These are phyloP conservation scores for Epichloe gansuensis DNA, from an alignment of 2,329 filamentous ascomycete genomes.

Conservation along the genomic window DNA sequence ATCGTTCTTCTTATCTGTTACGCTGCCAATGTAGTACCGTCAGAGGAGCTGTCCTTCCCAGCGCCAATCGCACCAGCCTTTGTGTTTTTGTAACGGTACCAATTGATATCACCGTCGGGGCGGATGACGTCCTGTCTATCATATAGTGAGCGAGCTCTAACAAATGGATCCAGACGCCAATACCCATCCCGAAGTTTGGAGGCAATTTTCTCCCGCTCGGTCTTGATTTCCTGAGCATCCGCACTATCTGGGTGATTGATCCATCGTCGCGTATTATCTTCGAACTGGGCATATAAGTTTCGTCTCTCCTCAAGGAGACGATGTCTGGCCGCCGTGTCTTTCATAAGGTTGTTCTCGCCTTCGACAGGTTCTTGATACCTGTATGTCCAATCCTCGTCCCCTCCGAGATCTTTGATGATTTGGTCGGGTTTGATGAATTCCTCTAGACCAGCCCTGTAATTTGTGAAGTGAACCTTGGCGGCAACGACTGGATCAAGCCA, in stretches of 20 bases:
- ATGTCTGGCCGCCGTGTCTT: constrained; percentile 50
- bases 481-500: constrained; percentile 98
- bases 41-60: neutral
- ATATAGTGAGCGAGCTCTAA: constrained; percentile 73
- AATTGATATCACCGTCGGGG: constrained; percentile 54
- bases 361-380: constrained; percentile 62
- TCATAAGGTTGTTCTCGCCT: constrained; percentile 68
- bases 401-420: constrained; percentile 75
- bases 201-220: constrained; percentile 49
- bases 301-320: constrained; percentile 51
- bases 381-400: constrained; percentile 76
- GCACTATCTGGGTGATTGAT: constrained; percentile 35
- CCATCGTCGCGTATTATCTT: constrained; percentile 66
- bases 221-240: constrained; percentile 35
- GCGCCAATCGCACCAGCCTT: neutral
- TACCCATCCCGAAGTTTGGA: constrained; percentile 60
- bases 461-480: constrained; percentile 86
- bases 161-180: constrained; percentile 80
- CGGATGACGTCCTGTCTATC: constrained; percentile 68
- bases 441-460: constrained; percentile 65
- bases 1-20: constrained; percentile 20
- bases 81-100: constrained; percentile 39
- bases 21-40: neutral
- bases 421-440: constrained; percentile 59
- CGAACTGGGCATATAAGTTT: constrained; percentile 58